These are phyloP conservation scores for Solanum corneliomulleri DNA, from an alignment of 257 asterid genomes.

Conservation along the genomic window DNA sequence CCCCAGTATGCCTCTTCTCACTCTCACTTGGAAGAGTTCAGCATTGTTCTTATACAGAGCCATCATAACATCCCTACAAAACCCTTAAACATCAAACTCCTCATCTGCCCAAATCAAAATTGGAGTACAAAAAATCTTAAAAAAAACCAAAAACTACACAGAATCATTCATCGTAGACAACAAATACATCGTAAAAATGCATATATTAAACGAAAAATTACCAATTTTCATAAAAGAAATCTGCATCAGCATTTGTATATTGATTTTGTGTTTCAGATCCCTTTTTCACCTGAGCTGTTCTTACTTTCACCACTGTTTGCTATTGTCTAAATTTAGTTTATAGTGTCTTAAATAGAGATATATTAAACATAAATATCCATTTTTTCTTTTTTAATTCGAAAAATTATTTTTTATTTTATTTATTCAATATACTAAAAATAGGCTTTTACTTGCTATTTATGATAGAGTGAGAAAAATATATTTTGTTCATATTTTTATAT, in stretches of 20 bases:
- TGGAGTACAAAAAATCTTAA: not conserved
- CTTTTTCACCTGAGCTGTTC: not conserved
- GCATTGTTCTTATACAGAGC: conserved; percentile 23
- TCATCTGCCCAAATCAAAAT: conserved; percentile 28
- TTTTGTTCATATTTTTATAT: too few relatives aligned
- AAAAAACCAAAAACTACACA: not conserved
- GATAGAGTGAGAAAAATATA: not conserved
- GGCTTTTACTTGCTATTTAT: not conserved
- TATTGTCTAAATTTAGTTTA: not conserved
- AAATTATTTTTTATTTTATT: too few relatives aligned
- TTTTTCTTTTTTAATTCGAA: too few relatives aligned
- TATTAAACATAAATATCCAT: not conserved
- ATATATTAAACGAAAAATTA: not conserved
- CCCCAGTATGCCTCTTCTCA: conserved; percentile 25
- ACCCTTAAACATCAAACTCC: conserved; percentile 12
- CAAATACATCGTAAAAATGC: not conserved
- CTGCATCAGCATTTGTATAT: not conserved
- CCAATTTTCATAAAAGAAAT: not conserved
- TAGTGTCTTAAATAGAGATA: not conserved
- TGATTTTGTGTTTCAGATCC: not conserved
- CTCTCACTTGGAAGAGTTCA: conserved; percentile 37
- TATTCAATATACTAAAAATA: too few relatives aligned
- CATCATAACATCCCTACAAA: conserved; percentile 34
- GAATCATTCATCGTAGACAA: not conserved
- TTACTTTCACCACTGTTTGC: not conserved